Evolutionary conservation across 2,329 filamentous ascomycete genomes (phyloP), one percentile per base, ranked within the genome.

Genomic region (Calonectria ilicicola): DNA sequence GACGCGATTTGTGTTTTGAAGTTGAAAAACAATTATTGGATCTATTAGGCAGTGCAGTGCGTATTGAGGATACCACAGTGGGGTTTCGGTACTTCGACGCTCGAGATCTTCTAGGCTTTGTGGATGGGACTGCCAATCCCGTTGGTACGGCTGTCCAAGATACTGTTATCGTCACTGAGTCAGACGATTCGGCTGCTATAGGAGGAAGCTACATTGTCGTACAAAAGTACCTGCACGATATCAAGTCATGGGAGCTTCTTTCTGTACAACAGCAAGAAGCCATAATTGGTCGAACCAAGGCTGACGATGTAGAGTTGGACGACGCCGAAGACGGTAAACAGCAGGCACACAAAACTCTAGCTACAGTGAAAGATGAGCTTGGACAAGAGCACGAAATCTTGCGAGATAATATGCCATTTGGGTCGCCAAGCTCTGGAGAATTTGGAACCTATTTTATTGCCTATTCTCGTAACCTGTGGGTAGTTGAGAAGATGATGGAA

Each of bases 391-490:
- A 88, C 73, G 86, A 85, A 42, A 90, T 91, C 47, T 81, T 91
- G 3, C 84, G 90, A 0, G 89, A 91, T 70, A 91, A 91, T 73
- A 91, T 91, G 90, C 89, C 90, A 0, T 91, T 91, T 79, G 90
- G 89, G 0, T 87, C 86, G 0, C 89, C 89, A 0, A 87, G 85
- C 0, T 78, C 83, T 0, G 85, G 84, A 0, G 85, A 90, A 77
- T 91, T 87, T 71, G 89, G 89, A 1, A 91, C 89, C 0, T 91
- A 91, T 79, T 91, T 91, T 67, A 90, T 91, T 64, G 89, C 88
- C 0, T 90, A 90, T 76, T 87, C 88, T 2, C 82, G 83, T 27
- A 82, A 83, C 14, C 76, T 91, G 12, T 91, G 89, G 89, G 89
- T 91, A 0, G 86, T 89, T 65, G 90, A 91, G 81, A 85, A 85